Evolutionary conservation across 768 basidiomycete species (phyloP), one percentile per base, ranked within the genome.

Genomic region (Auricularia heimuer): DNA sequence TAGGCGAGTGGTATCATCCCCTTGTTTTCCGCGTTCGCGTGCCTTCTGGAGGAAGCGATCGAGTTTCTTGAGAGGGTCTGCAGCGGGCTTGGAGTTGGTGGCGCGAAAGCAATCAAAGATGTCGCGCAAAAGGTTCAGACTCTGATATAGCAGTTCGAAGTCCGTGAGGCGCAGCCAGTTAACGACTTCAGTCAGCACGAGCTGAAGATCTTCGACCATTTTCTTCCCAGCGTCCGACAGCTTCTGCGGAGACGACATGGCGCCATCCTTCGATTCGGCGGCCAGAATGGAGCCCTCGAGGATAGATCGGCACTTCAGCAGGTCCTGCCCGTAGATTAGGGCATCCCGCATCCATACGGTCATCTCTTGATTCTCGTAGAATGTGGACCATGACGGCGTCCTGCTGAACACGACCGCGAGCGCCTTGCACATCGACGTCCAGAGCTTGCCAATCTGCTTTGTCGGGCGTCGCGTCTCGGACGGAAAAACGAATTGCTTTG

Each of bases 311-410:
- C 93, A 87, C 2, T 85, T 88, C 60, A 97, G 76, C 79, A 97
- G 82, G 70, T 95, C 90, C 68, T 89, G 78, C 8, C 89, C 94
- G 70, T 97, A 94, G 68, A 98, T 94, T 62, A 98, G 80, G 2
- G 95, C 97, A 72, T 98, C 97, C 64, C 95, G 85, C 97, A 99
- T 98, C 97, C 97, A 99, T 37, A 86, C 83, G 14, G 90, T 82
- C 95, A 99, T 97, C 64, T 87, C 86, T 34, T 86, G 83, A 69
- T 84, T 86, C 63, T 90, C 87, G 73, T 91, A 91, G 73, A 82
- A 88, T 7, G 78, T 73, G 0, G 97, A 83, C 97, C 97, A 99
- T 14, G 78, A 71, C 0, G 88, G 88, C 2, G 94, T 94, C 63
- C 83, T 82, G 71, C 84, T 86, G 78, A 97, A 98, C 67, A 99